Evolutionary conservation across 1,284 basidiomycete species (phyloP), one percentile per base, ranked within the genome.

Genomic region (Ustilago curta): DNA sequence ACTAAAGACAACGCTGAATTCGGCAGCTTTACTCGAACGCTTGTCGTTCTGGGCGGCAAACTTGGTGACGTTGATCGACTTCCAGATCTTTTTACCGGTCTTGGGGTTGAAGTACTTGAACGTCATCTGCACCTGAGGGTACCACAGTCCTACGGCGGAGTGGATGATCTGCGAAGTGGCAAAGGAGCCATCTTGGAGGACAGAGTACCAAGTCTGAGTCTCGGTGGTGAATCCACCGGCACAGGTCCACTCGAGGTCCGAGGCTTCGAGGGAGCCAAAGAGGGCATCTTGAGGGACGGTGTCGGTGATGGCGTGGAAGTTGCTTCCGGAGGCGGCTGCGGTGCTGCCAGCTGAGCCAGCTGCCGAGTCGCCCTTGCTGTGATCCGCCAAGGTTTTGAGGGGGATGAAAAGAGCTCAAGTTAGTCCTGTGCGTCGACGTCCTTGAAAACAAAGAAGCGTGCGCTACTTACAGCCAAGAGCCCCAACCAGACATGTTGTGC

Each of bases 161-260:
- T 97, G 95, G 82, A 99, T 98, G 70, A 99, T 89, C 87, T 99
- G 96, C 80, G 90, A 91, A 89, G 93, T 92, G 71, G 97, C 76
- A 59, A 90, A 89, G 25, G 89, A 90, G 5, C 95, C 95, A 88
- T 97, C 93, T 42, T 91, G 89, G 14, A 93, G 88, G 75, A 92
- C 88, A 39, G 91, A 88, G 86, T 99, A 99, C 87, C 91, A 99
- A 0, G 87, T 89, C 85, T 97, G 94, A 0, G 96, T 98, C 86
- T 99, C 97, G 2, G 95, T 93, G 47, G 91, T 89, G 85, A 98
- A 97, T 0, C 95, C 94, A 23, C 87, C 86, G 3, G 90, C 88
- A 85, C 93, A 93, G 42, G 90, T 86, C 95, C 95, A 97, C 81
- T 92, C 90, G 43, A 90, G 89, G 84, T 95, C 94, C 77, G 88